Evolutionary conservation across 1,284 basidiomycete species (phyloP).

Genomic region (Moesziomyces sp.): DNA sequence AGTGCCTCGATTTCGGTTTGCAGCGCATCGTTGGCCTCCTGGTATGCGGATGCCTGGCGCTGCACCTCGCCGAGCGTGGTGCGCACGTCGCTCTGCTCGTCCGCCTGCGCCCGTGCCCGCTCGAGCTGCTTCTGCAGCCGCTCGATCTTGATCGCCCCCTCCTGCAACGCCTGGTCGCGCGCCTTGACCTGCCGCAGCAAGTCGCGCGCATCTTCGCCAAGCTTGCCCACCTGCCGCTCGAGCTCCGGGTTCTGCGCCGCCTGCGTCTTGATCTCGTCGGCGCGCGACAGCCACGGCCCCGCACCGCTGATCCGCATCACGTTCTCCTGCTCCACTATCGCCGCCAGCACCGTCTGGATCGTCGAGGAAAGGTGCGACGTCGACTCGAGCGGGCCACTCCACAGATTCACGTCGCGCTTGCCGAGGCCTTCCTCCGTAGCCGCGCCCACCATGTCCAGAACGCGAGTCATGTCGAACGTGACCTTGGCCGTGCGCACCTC

Average conservation of each 20-base stretch:
- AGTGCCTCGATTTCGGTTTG: constrained; percentile 87
- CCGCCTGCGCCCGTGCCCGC: constrained; percentile 82
- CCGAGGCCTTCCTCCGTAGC: constrained; percentile 51
- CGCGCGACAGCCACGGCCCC: constrained; percentile 84
- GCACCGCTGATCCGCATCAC: constrained; percentile 57
- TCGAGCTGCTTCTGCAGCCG: constrained; percentile 93
- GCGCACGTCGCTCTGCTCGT: constrained; percentile 83
- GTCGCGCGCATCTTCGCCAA: constrained; percentile 88
- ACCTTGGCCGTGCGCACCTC: constrained; percentile 49
- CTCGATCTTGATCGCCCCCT: constrained; percentile 89
- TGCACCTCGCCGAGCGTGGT: constrained; percentile 80
- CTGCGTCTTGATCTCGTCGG: constrained; percentile 84
- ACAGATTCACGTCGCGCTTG: constrained; percentile 32
- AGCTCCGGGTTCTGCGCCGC: constrained; percentile 89
- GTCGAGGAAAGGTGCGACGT: constrained; percentile 46
- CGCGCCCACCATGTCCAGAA: constrained; percentile 39
- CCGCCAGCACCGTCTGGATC: constrained; percentile 49
- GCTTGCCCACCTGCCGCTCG: constrained; percentile 83
- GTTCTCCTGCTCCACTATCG: constrained; percentile 58
- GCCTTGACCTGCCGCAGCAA: constrained; percentile 78
- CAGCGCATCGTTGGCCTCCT: constrained; percentile 91
- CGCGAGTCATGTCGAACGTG: constrained; percentile 36
- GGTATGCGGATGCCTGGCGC: constrained; percentile 87
- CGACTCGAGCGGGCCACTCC: constrained; percentile 37
- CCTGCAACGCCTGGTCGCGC: constrained; percentile 89